Percentiles rank a stretch among this genome's conserved stretches.
phyloP scores from a whole-genome alignment of 108 stramenopile species.

The Cylindrotheca closterium region DNA sequence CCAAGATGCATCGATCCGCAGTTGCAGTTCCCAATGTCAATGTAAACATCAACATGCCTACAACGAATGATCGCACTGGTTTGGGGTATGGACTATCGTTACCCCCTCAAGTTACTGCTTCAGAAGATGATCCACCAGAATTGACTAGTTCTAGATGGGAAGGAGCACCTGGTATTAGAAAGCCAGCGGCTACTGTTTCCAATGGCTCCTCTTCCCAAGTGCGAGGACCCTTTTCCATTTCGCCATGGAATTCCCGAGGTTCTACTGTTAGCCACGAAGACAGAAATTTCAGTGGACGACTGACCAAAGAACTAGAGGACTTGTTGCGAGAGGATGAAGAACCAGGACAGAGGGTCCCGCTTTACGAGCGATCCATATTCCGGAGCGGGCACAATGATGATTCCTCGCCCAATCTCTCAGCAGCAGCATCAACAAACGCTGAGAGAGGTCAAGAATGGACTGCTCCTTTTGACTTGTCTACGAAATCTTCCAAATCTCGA shows the following conservation, averaged over 20 bases:
- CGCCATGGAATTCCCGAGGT: too few species aligned
- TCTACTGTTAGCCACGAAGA: too few species aligned
- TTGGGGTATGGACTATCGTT: constrained; percentile 48
- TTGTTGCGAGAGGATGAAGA: constrained; percentile 73
- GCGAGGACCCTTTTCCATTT: too few species aligned
- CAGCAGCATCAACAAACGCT: constrained; percentile 9
- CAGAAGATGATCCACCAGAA: too few species aligned
- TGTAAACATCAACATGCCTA: not conserved
- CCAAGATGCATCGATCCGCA: constrained; percentile 32
- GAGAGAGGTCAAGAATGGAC: constrained; percentile 32
- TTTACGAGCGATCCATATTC: constrained; percentile 22
- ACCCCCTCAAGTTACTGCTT: too few species aligned
- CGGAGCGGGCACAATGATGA: constrained; percentile 8
- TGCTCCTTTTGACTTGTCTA: constrained; percentile 24
- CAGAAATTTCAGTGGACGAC: too few species aligned
- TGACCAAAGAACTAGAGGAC: constrained; percentile 74
- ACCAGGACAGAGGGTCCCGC: too few species aligned
- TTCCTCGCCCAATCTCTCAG: constrained; percentile 23
- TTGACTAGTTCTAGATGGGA: too few species aligned
- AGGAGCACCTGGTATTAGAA: too few species aligned
- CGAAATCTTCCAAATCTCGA: constrained; percentile 19
- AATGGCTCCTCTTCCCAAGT: too few species aligned
- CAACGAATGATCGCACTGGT: constrained; percentile 19
- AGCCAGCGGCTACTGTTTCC: too few species aligned
- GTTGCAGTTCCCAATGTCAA: too few species aligned